Evolutionary conservation across 257 asterid genomes (phyloP).

Genomic region (Nicotiana otophora): DNA sequence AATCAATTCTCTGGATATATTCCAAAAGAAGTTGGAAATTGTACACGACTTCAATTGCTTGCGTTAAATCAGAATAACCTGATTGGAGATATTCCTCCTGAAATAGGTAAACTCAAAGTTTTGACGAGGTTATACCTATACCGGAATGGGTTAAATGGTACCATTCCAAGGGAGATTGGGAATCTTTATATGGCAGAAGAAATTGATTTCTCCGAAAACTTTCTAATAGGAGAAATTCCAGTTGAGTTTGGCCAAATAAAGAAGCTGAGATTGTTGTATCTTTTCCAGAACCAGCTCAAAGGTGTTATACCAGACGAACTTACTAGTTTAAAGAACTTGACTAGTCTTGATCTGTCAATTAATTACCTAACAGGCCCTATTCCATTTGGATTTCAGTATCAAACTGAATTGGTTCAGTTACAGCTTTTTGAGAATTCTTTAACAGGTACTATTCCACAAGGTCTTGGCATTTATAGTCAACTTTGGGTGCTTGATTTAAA

Average conservation of each 20-base stretch:
- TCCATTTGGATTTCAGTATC: slow-evolving; percentile 73
- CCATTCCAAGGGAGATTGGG: slow-evolving; percentile 77
- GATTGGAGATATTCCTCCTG: slow-evolving; percentile 69
- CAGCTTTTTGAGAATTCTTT: slow-evolving; percentile 69
- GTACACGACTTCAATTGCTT: slow-evolving; percentile 49
- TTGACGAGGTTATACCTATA: slow-evolving; percentile 51
- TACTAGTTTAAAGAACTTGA: slow-evolving; percentile 50
- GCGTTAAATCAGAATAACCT: slow-evolving; percentile 76
- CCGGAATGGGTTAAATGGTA: slow-evolving; percentile 69
- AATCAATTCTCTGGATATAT: slow-evolving; percentile 66
- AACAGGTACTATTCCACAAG: slow-evolving; percentile 65
- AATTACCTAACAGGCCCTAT: slow-evolving; percentile 76
- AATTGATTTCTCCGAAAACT: slow-evolving; percentile 83
- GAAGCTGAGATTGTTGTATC: slow-evolving; percentile 44
- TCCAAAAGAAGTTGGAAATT: slow-evolving; percentile 73
- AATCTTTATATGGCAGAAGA: slow-evolving; percentile 53
- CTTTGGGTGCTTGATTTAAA: slow-evolving; percentile 90
- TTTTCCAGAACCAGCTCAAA: slow-evolving; percentile 65
- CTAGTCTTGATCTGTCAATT: slow-evolving; percentile 71
- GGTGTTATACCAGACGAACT: slow-evolving; percentile 79
- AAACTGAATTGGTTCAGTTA: slow-evolving; percentile 45
- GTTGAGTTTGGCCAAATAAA: slow-evolving; percentile 45
- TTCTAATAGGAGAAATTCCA: slow-evolving; percentile 69
- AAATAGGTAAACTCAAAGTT: slow-evolving; percentile 47
- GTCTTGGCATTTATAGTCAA: slow-evolving; percentile 59